Conservation (phyloP, 2,329 filamentous ascomycete species). For the Juglanconis sp. region DNA sequence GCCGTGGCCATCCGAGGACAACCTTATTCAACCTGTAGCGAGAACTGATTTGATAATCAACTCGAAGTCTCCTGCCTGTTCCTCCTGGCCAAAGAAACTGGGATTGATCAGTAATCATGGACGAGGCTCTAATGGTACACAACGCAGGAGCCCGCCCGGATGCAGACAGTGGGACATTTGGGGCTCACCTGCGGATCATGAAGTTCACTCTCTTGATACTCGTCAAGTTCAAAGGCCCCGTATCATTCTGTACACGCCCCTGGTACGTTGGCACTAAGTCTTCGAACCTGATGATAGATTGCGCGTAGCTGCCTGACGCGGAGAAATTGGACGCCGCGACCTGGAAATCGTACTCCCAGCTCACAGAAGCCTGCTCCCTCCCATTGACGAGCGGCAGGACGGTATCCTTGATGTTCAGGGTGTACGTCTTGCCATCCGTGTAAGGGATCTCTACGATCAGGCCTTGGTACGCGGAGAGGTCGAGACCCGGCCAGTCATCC, state of each 20-base stretch:
- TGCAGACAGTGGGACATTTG: too few species aligned
- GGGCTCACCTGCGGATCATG: constrained; percentile 4
- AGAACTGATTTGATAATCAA: too few species aligned
- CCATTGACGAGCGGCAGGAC: constrained; percentile 46
- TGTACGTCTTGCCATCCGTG: constrained; percentile 54
- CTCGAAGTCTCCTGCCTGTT: too few species aligned
- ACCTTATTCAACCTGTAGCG: too few species aligned
- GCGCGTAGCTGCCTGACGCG: not conserved
- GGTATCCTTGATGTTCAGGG: constrained; percentile 57
- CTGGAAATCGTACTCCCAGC: constrained; percentile 55
- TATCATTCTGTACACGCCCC: constrained; percentile 3
- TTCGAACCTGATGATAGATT: not conserved
- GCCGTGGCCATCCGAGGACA: too few species aligned
- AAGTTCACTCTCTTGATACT: not conserved
- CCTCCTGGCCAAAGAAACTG: too few species aligned
- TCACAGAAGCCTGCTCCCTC: constrained; percentile 53
- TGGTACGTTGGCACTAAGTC: not conserved
- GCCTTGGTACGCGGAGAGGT: constrained; percentile 52
- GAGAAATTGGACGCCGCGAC: not conserved
- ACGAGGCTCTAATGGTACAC: too few species aligned
- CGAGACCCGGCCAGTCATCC: constrained; percentile 44
- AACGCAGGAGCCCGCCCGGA: too few species aligned
- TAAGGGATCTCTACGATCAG: constrained; percentile 42
- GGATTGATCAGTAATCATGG: too few species aligned
- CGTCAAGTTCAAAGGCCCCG: not conserved